Percentiles rank a stretch among this genome's conserved stretches.
Evolutionary conservation across 75 land plant genomes (phyloP).

Genomic region (Pseudotsuga menziesii): DNA sequence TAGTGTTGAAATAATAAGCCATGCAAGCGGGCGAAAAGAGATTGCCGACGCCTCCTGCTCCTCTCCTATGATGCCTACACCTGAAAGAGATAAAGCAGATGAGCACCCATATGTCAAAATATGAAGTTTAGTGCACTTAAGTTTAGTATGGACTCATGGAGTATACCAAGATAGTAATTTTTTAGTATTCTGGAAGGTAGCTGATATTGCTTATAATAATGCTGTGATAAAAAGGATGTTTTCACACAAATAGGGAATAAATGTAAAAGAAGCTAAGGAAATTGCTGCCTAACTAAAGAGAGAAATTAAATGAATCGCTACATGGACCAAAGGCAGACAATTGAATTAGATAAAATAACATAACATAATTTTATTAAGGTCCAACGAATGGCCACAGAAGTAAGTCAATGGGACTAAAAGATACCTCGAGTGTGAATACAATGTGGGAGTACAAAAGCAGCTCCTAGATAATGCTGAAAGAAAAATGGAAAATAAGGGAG

Average conservation of each 20-base stretch:
- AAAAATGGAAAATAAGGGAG: too few species aligned
- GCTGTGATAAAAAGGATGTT: background rate
- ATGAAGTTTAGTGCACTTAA: background rate
- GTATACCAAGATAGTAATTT: too few species aligned
- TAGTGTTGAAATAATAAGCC: slow-evolving; percentile 49
- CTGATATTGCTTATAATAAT: too few species aligned
- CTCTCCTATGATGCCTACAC: slow-evolving; percentile 90
- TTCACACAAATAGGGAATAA: background rate
- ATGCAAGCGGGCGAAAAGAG: slow-evolving; percentile 55
- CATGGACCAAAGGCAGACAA: background rate
- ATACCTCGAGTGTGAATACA: too few species aligned
- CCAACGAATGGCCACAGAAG: too few species aligned
- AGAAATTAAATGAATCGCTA: background rate
- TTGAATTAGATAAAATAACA: background rate
- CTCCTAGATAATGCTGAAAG: too few species aligned
- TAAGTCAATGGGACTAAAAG: too few species aligned
- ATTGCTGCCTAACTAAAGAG: background rate
- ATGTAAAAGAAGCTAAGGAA: background rate
- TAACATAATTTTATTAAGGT: too few species aligned
- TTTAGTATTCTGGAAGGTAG: too few species aligned
- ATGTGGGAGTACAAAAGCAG: too few species aligned
- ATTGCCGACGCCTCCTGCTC: slow-evolving; percentile 61
- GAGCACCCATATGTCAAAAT: slow-evolving; percentile 3
- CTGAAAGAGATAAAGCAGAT: slow-evolving; percentile 29
- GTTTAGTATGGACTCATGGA: too few species aligned